A percentile compares a stretch with the other conserved stretches of the same genome.
phyloP scores from a whole-genome alignment of 192 early-diverging fungal species.

The Gonapodya prolifera region DNA sequence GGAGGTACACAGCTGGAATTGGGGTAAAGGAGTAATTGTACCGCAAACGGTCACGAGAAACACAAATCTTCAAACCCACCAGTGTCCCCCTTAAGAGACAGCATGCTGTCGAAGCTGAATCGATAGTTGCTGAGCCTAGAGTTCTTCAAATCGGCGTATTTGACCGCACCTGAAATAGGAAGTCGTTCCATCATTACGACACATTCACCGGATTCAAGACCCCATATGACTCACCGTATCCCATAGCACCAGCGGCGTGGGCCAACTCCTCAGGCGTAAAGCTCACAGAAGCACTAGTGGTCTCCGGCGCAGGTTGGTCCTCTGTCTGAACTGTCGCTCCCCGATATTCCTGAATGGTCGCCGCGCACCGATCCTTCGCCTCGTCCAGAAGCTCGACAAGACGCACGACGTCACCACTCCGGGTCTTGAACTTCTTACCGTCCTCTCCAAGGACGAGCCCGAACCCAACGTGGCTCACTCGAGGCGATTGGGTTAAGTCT shows the following conservation, averaged over 20 bases:
- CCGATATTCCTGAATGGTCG: conserved; percentile 81
- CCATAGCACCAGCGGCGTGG: background rate
- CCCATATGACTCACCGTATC: background rate
- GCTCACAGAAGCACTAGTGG: no score
- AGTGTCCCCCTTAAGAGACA: conserved; percentile 94
- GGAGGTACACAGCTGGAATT: background rate
- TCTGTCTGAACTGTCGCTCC: conserved; percentile 24
- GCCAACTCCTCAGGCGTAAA: background rate
- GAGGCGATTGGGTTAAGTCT: background rate
- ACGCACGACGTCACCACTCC: conserved; percentile 89
- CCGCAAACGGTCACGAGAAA: no score
- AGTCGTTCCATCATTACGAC: background rate
- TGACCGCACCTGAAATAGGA: background rate
- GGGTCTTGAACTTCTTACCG: conserved; percentile 72
- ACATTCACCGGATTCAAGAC: background rate
- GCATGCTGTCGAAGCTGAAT: conserved; percentile 84
- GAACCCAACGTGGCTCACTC: conserved; percentile 66
- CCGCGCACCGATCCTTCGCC: conserved; percentile 78
- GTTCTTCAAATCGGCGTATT: background rate
- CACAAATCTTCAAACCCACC: no score
- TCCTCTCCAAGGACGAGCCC: conserved; percentile 78
- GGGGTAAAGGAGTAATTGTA: no score
- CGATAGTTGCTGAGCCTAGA: conserved; percentile 85
- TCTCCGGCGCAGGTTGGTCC: background rate
- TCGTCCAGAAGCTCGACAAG: conserved; percentile 86